Base-by-base conservation (phyloP, 228 moss, liverwort and hornwort genomes). In the Sphagnum fallax region DNA sequence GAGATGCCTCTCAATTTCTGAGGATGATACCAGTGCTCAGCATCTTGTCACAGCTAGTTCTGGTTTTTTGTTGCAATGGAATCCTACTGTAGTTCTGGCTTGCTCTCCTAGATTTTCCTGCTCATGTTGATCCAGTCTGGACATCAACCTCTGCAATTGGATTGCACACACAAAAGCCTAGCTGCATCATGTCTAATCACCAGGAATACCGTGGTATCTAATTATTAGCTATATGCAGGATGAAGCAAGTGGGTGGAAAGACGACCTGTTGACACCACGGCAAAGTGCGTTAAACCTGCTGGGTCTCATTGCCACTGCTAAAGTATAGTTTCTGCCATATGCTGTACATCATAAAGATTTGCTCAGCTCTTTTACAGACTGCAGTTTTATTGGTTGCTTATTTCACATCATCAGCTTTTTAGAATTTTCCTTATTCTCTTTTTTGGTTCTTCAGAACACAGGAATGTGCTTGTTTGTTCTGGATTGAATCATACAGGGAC, bases 201-300 rank as follows among this genome's bases (percentile, higher is more conserved):
- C 32, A 32, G 32, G 32, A 32, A 32, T 32, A 32, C 32, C 2
- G 2, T 32, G 32, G 32, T 32, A 32, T 32, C 32, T 32, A 32
- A 32, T 32, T 32, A 32, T 32, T 32, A 32, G 32, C 32, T 32
- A 32, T 3, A 32, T 32, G 61, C 76, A 95, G 95, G 95, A 95
- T 74, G 85, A 90, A 62, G 81, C 95, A 67, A 92, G 89, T 81
- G 92, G 92, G 66, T 92, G 92, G 92, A 92, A 90, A 78, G 92
- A 92, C 66, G 92, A 92, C 71, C 90, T 90, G 65, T 69, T 85
- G 52, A 85, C 92, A 48, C 90, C 92, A 69, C 87, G 95, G 62
- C 92, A 92, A 78, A 95, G 95, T 87, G 95, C 92, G 69, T 72
- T 92, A 66, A 95, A 95, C 72, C 76, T 95, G 75, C 80, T 95